A percentile compares a stretch with the other conserved stretches of the same genome.
phyloP scores from a whole-genome alignment of 2,329 filamentous ascomycete species.

The Pseudocercospora pini-densiflorae region DNA sequence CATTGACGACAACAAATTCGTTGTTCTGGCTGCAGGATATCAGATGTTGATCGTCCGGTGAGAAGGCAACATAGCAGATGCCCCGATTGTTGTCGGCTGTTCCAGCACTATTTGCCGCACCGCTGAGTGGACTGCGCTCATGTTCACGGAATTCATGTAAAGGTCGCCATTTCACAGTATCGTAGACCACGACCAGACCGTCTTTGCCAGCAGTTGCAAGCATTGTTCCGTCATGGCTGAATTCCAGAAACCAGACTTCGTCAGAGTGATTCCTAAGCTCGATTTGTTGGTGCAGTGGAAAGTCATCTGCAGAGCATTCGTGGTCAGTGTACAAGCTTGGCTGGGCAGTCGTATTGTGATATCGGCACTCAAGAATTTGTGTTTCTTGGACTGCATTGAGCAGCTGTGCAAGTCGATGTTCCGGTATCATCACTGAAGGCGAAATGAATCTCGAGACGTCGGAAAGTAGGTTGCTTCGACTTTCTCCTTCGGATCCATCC shows the following conservation, averaged over 20 bases:
- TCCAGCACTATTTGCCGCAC: slow-evolving; percentile 18
- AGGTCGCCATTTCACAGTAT: slow-evolving; percentile 71
- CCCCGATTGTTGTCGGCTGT: slow-evolving; percentile 47
- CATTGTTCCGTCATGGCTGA: slow-evolving; percentile 83
- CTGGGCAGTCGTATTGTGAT: slow-evolving; percentile 78
- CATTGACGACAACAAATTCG: slow-evolving; percentile 40
- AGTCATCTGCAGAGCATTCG: slow-evolving; percentile 76
- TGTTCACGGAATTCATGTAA: slow-evolving; percentile 52
- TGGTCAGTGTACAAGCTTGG: slow-evolving; percentile 92
- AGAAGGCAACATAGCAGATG: slow-evolving; percentile 85
- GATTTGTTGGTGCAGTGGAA: slow-evolving; percentile 72
- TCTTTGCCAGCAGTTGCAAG: slow-evolving; percentile 83
- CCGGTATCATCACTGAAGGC: slow-evolving; percentile 94
- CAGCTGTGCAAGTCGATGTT: slow-evolving; percentile 81
- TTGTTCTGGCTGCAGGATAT: slow-evolving; percentile 70
- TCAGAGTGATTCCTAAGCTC: slow-evolving; percentile 75
- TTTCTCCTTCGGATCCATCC: slow-evolving; percentile 79
- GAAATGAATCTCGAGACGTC: slow-evolving; percentile 90
- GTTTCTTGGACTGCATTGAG: slow-evolving; percentile 81
- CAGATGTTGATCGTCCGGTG: slow-evolving; percentile 84
- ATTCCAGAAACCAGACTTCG: slow-evolving; percentile 90
- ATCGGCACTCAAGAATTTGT: slow-evolving; percentile 83
- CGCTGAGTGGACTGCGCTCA: slow-evolving; percentile 29
- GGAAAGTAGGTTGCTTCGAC: slow-evolving; percentile 74
- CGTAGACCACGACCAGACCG: slow-evolving; percentile 78